Evolutionary conservation across 495 filamentous ascomycete genomes (phyloP).

Genomic region (Saxophila tyrrhenica): DNA sequence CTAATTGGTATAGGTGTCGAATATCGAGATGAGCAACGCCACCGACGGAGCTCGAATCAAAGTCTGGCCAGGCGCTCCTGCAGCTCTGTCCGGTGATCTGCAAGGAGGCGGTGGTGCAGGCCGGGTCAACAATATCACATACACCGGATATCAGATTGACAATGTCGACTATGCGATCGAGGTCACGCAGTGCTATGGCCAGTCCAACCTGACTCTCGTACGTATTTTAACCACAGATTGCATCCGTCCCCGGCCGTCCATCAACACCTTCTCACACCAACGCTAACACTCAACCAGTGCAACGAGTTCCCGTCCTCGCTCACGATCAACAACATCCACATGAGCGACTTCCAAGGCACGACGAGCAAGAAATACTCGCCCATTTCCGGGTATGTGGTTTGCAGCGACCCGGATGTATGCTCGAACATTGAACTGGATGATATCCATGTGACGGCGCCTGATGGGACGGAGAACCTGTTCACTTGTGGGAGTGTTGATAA

Average conservation of each 20-base stretch:
- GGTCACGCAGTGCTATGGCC: slow-evolving; percentile 55
- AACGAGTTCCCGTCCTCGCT: slow-evolving; percentile 46
- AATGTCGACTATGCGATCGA: slow-evolving; percentile 57
- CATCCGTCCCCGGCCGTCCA: too few relatives aligned
- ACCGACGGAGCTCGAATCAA: slow-evolving; percentile 61
- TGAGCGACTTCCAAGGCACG: slow-evolving; percentile 31
- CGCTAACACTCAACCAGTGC: too few relatives aligned
- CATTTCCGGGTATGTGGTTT: slow-evolving; percentile 44
- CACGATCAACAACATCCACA: slow-evolving; percentile 35
- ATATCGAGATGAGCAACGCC: slow-evolving; percentile 55
- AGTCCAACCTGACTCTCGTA: slow-evolving; percentile 49
- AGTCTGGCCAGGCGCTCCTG: slow-evolving; percentile 49
- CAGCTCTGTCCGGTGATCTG: slow-evolving; percentile 42
- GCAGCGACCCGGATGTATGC: slow-evolving; percentile 44
- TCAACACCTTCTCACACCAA: too few relatives aligned
- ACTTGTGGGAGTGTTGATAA: slow-evolving; percentile 42
- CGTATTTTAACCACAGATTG: too few relatives aligned
- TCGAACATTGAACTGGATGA: slow-evolving; percentile 39
- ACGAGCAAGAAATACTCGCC: slow-evolving; percentile 43
- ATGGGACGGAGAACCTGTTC: slow-evolving; percentile 35
- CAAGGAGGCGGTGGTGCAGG: slow-evolving; percentile 51
- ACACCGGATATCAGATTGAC: slow-evolving; percentile 41
- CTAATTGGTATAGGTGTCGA: slow-evolving; percentile 57
- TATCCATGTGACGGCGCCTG: slow-evolving; percentile 43
- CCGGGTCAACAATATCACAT: slow-evolving; percentile 43